phyloP scores from a whole-genome alignment of 257 asterid species.

The Oldenlandia corymbosa region DNA sequence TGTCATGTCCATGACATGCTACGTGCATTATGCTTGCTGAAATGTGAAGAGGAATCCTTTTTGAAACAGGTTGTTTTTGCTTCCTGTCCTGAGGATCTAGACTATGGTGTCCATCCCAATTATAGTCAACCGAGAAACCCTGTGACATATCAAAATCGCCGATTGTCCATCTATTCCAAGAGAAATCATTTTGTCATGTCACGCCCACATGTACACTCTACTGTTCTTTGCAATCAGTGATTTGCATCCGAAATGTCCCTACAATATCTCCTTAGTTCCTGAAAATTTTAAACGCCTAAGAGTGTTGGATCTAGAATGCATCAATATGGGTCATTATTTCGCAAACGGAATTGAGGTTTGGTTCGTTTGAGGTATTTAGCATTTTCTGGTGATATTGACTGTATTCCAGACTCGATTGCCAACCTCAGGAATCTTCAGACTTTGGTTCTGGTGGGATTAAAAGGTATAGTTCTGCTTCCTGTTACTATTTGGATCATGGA shows the following conservation, averaged over 20 bases:
- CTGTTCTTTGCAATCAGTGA: not conserved
- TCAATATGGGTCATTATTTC: not conserved
- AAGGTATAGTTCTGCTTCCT: not conserved
- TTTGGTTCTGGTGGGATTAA: not conserved
- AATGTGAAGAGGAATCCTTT: not conserved
- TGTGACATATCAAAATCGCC: not conserved
- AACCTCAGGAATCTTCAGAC: not conserved
- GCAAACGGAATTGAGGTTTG: not conserved
- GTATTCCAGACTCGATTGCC: not conserved
- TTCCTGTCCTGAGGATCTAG: not conserved
- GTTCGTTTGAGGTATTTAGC: conserved; percentile 1
- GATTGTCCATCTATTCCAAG: not conserved
- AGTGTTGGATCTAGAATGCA: conserved; percentile 3
- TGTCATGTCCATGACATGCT: not conserved
- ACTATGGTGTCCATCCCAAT: not conserved
- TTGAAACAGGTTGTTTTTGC: not conserved
- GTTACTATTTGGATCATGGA: not conserved
- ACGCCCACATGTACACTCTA: not conserved
- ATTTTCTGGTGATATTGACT: not conserved
- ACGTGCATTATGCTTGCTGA: not conserved
- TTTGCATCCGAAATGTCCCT: not conserved
- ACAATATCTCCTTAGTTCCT: not conserved
- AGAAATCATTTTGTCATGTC: not conserved
- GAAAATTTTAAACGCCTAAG: not conserved
- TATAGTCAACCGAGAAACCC: not conserved